Conservation (phyloP, 225 moss, liverwort and hornwort genomes). For the Thuidium tamariscinum region DNA sequence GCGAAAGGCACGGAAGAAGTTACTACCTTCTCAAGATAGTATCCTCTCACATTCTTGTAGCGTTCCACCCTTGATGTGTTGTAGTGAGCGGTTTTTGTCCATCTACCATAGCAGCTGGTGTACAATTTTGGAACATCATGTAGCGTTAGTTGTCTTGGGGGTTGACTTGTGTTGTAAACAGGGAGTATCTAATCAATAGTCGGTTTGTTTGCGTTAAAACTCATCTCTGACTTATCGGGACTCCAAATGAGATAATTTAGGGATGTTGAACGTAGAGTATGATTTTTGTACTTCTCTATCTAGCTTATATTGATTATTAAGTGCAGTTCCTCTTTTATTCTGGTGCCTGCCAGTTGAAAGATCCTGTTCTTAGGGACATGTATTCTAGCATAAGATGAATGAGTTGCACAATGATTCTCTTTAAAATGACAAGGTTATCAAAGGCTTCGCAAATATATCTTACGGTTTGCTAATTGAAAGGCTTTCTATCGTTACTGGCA, state of each 20-base stretch:
- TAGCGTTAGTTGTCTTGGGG: neutral
- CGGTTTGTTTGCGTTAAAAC: neutral
- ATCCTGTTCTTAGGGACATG: neutral
- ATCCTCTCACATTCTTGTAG: conserved; percentile 31
- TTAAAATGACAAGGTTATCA: neutral
- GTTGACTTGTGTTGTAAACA: neutral
- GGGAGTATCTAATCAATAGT: neutral
- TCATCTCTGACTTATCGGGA: neutral
- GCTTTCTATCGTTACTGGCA: neutral
- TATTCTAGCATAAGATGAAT: neutral
- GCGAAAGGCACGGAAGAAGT: conserved; percentile 88
- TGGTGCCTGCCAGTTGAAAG: neutral
- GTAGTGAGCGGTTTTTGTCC: neutral
- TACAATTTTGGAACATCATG: neutral
- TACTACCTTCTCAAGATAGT: conserved; percentile 85
- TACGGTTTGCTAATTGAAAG: neutral
- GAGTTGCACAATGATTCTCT: neutral
- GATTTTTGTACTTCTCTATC: neutral
- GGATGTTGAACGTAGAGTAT: neutral
- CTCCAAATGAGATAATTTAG: neutral
- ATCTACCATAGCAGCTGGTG: neutral
- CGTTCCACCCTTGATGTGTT: neutral
- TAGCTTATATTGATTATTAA: neutral
- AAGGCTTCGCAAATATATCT: neutral
- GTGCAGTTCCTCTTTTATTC: neutral